Evolutionary conservation across 176 grass and related monocot genomes (phyloP), one percentile per base, ranked within the genome.

Genomic region (Aegilops umbellulata): DNA sequence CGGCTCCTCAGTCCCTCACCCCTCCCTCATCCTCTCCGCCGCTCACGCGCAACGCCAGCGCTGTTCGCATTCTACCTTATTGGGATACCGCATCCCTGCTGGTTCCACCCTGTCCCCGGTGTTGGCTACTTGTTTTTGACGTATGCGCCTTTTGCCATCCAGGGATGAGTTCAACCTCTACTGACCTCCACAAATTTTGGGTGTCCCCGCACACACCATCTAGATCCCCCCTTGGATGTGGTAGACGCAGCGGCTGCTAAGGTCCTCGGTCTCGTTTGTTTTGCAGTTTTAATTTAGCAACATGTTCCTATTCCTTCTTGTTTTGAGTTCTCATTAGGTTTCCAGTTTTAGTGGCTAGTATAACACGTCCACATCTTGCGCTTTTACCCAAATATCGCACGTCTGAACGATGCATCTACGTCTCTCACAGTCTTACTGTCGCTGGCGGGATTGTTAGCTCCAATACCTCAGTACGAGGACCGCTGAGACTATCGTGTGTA

Each of bases 241-340:
- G 36, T 62, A 80, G 23, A 7, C 26, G 77, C 22, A 19, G 35
- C 77, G 27, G 60, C 78, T 80, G 51, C 75, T 60, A 60, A 8
- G 19, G 74, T 31, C 49, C 10, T 31, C 74, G 20, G 20, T 16
- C 20, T 77, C 75, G 30, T 77, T 34, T 4, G 30, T 57, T 77
- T 58, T 7, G 20, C 51, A 3, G 9, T n/a, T 22, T 31, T n/a
- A 12, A 77, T 35, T 12, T 60, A 5, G 20, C 51, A 60, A 15
- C 31, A 9, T 58, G 29, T 23, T 78, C 32, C 51, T 35, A n/a
- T 34, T 23, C 34, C 78, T 29, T 17, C 25, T 47, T 31, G 36
- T 22, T 65, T 65, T 80, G 24, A 47, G 38, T 66, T 46, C 78
- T 65, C 60, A 80, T 20, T 80, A 19, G 61, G 16, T 80, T 80